phyloP scores from a whole-genome alignment of 2,329 filamentous ascomycete genomes.

The Ophiostoma sp. region DNA sequence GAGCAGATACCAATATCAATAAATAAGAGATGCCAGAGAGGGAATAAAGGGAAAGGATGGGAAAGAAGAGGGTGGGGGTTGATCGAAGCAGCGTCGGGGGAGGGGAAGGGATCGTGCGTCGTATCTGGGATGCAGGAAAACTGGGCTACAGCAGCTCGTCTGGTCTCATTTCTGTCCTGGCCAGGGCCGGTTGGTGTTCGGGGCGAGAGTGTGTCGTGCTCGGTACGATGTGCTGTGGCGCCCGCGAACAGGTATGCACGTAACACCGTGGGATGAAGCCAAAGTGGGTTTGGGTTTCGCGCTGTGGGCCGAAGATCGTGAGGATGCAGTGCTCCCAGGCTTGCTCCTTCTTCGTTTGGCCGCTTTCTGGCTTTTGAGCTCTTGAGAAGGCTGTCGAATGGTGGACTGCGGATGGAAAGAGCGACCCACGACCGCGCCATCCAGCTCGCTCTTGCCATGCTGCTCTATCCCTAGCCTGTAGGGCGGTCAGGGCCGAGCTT shows the following conservation, averaged over 20 bases:
- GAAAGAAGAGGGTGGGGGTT: constrained; percentile 1
- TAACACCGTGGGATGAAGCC: neutral
- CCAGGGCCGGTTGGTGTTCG: neutral
- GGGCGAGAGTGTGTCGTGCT: neutral
- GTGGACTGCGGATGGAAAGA: neutral
- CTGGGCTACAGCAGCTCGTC: neutral
- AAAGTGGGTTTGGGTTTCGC: neutral
- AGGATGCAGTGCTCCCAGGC: neutral
- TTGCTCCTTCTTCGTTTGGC: neutral
- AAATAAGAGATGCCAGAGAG: neutral
- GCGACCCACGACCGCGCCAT: neutral
- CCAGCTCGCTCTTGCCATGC: neutral
- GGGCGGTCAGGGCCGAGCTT: no score
- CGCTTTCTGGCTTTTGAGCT: neutral
- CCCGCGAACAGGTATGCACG: neutral
- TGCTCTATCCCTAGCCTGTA: neutral
- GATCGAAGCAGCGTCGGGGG: neutral
- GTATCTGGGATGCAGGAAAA: constrained; percentile 11
- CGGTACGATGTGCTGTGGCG: constrained; percentile 1
- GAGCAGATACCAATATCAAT: neutral
- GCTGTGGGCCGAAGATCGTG: constrained; percentile 7
- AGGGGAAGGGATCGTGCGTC: constrained; percentile 9
- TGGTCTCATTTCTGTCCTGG: neutral
- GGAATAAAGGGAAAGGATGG: neutral
- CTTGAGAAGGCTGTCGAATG: neutral